These are phyloP conservation scores for Komagataella pastoris DNA, from an alignment of 805 yeast species.

Conservation along the genomic window DNA sequence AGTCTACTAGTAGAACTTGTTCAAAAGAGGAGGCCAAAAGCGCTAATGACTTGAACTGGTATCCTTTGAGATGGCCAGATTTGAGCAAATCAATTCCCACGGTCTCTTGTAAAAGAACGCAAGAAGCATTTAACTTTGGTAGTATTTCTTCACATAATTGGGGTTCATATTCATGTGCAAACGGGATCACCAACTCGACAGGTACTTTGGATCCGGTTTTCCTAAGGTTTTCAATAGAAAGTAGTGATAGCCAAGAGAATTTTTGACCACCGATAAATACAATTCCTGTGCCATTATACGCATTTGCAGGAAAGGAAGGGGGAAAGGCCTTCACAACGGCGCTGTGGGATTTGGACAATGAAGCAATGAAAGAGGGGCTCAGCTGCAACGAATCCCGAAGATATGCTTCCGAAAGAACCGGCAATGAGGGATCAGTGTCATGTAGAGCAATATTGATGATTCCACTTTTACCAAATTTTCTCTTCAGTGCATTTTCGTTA, in stretches of 20 bases:
- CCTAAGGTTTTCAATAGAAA: slow-evolving; percentile 35
- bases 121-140: slow-evolving; percentile 40
- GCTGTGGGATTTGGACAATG: slow-evolving; percentile 33
- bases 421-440: slow-evolving; percentile 13
- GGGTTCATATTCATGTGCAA: slow-evolving; percentile 29
- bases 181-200: slow-evolving; percentile 34
- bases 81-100: slow-evolving; percentile 29
- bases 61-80: slow-evolving; percentile 26
- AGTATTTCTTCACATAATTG: slow-evolving; percentile 26
- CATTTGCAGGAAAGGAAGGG: slow-evolving; percentile 18
- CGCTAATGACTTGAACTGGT: slow-evolving; percentile 36
- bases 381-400: slow-evolving; percentile 35
- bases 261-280: slow-evolving; percentile 68
- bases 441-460: slow-evolving; percentile 17
- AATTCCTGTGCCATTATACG: slow-evolving; percentile 43
- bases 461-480: slow-evolving; percentile 16
- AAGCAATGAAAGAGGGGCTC: slow-evolving; percentile 25
- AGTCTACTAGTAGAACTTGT: slow-evolving; percentile 34
- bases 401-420: slow-evolving; percentile 38
- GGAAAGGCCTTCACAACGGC: slow-evolving; percentile 28
- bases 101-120: slow-evolving; percentile 38
- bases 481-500: slow-evolving; percentile 4
- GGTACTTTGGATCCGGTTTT: slow-evolving; percentile 33
- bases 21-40: slow-evolving; percentile 38
- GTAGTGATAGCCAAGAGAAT: slow-evolving; percentile 48